A percentile compares a stretch with the other conserved stretches of the same genome.
phyloP scores from a whole-genome alignment of 257 asterid genomes.

The Osmanthus fragrans region DNA sequence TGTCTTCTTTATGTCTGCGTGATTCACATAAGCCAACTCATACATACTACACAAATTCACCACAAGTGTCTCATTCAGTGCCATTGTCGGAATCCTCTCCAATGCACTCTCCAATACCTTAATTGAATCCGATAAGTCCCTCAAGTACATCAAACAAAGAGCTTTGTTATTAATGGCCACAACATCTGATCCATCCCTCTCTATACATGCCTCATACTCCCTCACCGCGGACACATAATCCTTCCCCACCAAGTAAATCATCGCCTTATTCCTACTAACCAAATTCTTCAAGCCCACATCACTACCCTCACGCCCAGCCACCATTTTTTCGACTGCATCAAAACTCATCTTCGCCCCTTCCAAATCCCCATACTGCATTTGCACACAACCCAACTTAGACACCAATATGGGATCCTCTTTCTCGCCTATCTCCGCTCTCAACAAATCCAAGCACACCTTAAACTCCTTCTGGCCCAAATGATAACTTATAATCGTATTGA shows the following conservation, averaged over 20 bases:
- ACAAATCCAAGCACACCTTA: slow-evolving; percentile 60
- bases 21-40: slow-evolving; percentile 93
- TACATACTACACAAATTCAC: slow-evolving; percentile 98
- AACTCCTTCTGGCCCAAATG: slow-evolving; percentile 88
- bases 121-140: slow-evolving; percentile 92
- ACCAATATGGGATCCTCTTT: slow-evolving; percentile 55
- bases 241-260: slow-evolving; percentile 81
- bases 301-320: slow-evolving; percentile 31
- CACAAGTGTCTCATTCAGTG: slow-evolving; percentile 83
- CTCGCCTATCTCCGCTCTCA: slow-evolving; percentile 48
- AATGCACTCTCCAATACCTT: slow-evolving; percentile 89
- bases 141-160: slow-evolving; percentile 90
- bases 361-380: slow-evolving; percentile 93
- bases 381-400: slow-evolving; percentile 80
- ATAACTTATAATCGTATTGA: slow-evolving; percentile 69
- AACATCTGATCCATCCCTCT: slow-evolving; percentile 74
- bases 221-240: slow-evolving; percentile 91
- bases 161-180: slow-evolving; percentile 95
- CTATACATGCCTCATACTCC: slow-evolving; percentile 87
- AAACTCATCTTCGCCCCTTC: slow-evolving; percentile 79
- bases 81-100: slow-evolving; percentile 91
- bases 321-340: slow-evolving; percentile 51
- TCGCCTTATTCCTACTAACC: slow-evolving; percentile 83
- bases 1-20: slow-evolving; percentile 80
- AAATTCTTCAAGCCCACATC: slow-evolving; percentile 64